Evolutionary conservation across 495 filamentous ascomycete genomes (phyloP), one percentile per base, ranked within the genome.

Genomic region (Talaromyces nanjingensis): DNA sequence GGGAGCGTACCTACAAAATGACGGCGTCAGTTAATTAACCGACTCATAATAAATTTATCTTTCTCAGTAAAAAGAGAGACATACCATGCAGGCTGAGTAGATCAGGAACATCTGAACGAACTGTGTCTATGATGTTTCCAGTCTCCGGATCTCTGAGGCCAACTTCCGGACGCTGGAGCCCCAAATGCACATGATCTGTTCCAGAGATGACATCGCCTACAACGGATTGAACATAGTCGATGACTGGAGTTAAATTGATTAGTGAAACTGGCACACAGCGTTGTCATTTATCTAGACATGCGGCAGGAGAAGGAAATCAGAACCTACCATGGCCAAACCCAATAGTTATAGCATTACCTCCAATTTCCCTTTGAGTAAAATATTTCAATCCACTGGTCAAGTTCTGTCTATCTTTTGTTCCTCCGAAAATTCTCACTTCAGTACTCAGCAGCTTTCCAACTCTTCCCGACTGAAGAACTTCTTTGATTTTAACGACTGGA

Each of bases 171-270:
- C 56, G 63, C 56, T 64, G 63, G 56, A 64, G 14, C 31, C 53
- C 55, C 12, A 59, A 25, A 33, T 64, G 63, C 2, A 53, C 29
- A 33, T 64, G 55, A 25, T 64, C 63, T 24, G 63, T 64, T 6
- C 56, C 63, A 20, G 37, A 25, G 16, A 64, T 31, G 27, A 64
- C 39, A 39, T 64, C 63, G 0, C 63, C 63, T 20, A 64, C 63
- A 8, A 64, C 63, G 16, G 56, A 64, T 54, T 64, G 63, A 24
- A 64, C 63, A 14, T 31, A 60, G 18, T 64, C 63, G 27, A 64
- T 64, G 7, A 64, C 63, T 64, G 42, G 33, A 1, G 25, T 22
- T 18, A 29, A 5, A 2, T 6, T n/a, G 4, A 55, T 55, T 29
- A 55, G 52, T 55, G 1, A 24, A 4, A n/a, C 24, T 8, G 14